A percentile compares a stretch with the other conserved stretches of the same genome.
Evolutionary conservation across 1,284 basidiomycete genomes (phyloP).

Genomic region (Abortiporus biennis): DNA sequence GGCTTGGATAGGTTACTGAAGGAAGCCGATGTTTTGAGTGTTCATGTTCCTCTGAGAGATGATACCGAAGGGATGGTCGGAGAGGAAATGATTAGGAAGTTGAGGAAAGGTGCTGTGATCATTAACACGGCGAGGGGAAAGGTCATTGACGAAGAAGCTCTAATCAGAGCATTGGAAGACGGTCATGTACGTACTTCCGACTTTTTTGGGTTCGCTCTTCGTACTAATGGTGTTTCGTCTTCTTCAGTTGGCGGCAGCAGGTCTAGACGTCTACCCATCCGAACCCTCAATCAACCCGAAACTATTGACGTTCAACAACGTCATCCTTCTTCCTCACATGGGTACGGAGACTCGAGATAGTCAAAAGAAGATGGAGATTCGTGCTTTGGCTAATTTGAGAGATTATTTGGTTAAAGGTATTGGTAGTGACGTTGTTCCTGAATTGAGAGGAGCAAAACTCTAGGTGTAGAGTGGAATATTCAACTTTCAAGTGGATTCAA

Average conservation of each 20-base stretch:
- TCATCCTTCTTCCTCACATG: constrained; percentile 86
- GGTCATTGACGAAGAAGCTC: constrained; percentile 82
- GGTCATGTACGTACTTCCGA: constrained; percentile 59
- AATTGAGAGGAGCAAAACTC: constrained; percentile 34
- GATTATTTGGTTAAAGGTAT: constrained; percentile 60
- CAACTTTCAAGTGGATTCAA: too few species aligned
- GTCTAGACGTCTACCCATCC: constrained; percentile 87
- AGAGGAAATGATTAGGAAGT: constrained; percentile 68
- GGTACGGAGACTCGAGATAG: constrained; percentile 83
- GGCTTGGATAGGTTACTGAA: constrained; percentile 69
- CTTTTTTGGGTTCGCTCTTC: neutral
- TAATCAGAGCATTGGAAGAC: constrained; percentile 79
- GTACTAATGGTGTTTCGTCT: neutral
- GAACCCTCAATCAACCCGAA: constrained; percentile 84
- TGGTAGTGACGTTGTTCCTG: constrained; percentile 63
- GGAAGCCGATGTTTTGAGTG: constrained; percentile 77
- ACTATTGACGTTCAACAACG: constrained; percentile 73
- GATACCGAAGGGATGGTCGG: constrained; percentile 78
- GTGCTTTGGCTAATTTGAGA: constrained; percentile 65
- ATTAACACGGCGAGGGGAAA: constrained; percentile 91
- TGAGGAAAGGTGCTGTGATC: constrained; percentile 80
- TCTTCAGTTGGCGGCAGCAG: constrained; percentile 69
- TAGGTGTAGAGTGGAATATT: too few species aligned
- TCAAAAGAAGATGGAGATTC: constrained; percentile 78
- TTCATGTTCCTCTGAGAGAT: constrained; percentile 65